phyloP scores from a whole-genome alignment of 352 stramenopile species.

The Phytopythium kandeliae region DNA sequence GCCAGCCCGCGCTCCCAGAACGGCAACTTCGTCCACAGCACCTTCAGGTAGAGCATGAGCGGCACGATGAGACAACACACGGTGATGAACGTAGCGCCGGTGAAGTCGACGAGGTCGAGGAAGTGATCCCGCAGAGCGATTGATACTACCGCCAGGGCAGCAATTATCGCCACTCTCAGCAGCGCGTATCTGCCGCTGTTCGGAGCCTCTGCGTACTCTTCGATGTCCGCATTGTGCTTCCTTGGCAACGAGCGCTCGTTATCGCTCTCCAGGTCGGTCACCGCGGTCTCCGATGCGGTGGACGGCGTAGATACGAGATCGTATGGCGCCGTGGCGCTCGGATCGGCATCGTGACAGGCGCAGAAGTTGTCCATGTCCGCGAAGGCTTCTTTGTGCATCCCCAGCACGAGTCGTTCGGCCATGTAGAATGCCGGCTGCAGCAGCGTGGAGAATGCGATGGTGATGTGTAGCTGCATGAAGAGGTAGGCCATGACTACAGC shows the following conservation, averaged over 20 bases:
- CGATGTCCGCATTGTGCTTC: not conserved
- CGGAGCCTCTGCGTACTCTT: slow-evolving; percentile 3
- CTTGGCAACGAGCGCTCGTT: not conserved
- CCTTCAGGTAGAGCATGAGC: slow-evolving; percentile 22
- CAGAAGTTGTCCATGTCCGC: not conserved
- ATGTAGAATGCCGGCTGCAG: slow-evolving; percentile 42
- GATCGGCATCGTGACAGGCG: not conserved
- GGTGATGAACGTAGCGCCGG: slow-evolving; percentile 16
- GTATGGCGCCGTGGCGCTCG: slow-evolving; percentile 5
- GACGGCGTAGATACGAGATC: slow-evolving; percentile 1
- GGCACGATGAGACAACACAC: slow-evolving; percentile 23
- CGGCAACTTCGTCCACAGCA: slow-evolving; percentile 11
- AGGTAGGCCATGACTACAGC: slow-evolving; percentile 25
- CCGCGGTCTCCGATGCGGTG: not conserved
- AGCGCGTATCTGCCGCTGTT: slow-evolving; percentile 5
- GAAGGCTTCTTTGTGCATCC: too few relatives aligned
- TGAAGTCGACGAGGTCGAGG: slow-evolving; percentile 24
- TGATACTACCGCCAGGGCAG: slow-evolving; percentile 2
- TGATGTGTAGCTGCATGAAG: slow-evolving; percentile 36
- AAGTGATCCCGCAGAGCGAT: slow-evolving; percentile 8
- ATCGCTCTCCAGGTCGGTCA: not conserved
- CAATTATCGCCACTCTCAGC: not conserved
- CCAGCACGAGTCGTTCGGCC: slow-evolving; percentile 30
- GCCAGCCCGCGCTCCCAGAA: slow-evolving; percentile 18
- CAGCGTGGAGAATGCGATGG: slow-evolving; percentile 38